Conservation (phyloP, 371 early-diverging fungal genomes). For the Saksenaea oblongispora region DNA sequence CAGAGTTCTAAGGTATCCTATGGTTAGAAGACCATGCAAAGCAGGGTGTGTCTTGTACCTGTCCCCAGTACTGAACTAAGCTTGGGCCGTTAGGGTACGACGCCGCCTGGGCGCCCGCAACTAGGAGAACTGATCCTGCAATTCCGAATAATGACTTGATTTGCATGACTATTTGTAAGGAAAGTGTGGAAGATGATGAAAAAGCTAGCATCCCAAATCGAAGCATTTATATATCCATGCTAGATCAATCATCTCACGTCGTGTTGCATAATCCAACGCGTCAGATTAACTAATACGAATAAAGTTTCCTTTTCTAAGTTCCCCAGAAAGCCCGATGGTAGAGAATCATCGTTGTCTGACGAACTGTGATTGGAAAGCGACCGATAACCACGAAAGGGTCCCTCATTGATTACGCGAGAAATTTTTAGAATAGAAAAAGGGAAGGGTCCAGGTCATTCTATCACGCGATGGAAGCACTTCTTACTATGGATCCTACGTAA, state of each 20-base stretch:
- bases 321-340: too few relatives aligned
- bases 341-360: too few relatives aligned
- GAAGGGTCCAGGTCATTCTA: too few relatives aligned
- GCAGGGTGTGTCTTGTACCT: conserved; percentile 2
- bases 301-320: not conserved
- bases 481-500: too few relatives aligned
- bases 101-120: conserved; percentile 3
- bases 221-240: not conserved
- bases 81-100: conserved; percentile 5
- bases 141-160: not conserved
- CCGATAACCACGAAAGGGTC: too few relatives aligned
- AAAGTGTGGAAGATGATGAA: conserved; percentile 3
- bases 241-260: not conserved
- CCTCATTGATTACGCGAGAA: too few relatives aligned
- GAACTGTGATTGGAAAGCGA: too few relatives aligned
- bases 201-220: not conserved
- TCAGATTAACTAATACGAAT: conserved; percentile 4
- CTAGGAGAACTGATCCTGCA: conserved; percentile 3
- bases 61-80: conserved; percentile 19
- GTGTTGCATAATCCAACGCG: not conserved
- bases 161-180: not conserved
- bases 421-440: too few relatives aligned
- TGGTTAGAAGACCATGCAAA: not conserved
- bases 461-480: too few relatives aligned
- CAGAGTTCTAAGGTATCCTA: conserved; percentile 15